Evolutionary conservation across 2,329 filamentous ascomycete genomes (phyloP).

Genomic region (Botrytis galanthina): DNA sequence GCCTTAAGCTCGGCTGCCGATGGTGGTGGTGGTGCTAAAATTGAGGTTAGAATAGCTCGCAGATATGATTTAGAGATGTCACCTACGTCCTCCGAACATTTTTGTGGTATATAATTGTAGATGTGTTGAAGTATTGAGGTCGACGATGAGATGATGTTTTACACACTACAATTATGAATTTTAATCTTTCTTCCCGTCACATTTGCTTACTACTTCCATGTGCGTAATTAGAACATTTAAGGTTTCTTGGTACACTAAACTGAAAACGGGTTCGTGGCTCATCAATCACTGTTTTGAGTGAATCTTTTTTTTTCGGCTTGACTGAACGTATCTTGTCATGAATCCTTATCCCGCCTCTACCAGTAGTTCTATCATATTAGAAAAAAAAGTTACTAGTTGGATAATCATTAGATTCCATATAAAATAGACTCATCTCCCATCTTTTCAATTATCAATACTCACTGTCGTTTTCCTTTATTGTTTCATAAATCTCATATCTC

Average conservation of each 20-base stretch:
- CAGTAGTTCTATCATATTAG: neutral
- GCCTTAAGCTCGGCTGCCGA: constrained; percentile 67
- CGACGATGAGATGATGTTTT: constrained; percentile 9
- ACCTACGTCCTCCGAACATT: constrained; percentile 65
- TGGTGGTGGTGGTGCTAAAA: constrained; percentile 60
- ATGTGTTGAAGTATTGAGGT: constrained; percentile 13
- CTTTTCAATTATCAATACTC: neutral
- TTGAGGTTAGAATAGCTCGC: constrained; percentile 17
- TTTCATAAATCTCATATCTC: neutral
- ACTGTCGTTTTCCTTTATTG: neutral
- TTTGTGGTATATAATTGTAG: constrained; percentile 33
- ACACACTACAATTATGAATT: constrained; percentile 14
- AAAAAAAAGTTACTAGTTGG: neutral
- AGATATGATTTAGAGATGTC: neutral
- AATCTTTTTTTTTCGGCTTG: constrained; percentile 2
- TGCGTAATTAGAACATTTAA: constrained; percentile 6
- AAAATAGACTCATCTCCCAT: neutral
- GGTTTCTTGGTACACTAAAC: constrained; percentile 1
- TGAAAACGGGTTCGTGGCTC: neutral
- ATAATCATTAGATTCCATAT: neutral
- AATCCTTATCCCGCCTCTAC: neutral
- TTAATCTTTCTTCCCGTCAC: constrained; percentile 7
- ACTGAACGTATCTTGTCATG: neutral
- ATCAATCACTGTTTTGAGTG: neutral
- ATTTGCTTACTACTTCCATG: constrained; percentile 1